These are phyloP conservation scores for Amniculicola lignicola DNA, from an alignment of 495 filamentous ascomycete genomes.

Conservation along the genomic window DNA sequence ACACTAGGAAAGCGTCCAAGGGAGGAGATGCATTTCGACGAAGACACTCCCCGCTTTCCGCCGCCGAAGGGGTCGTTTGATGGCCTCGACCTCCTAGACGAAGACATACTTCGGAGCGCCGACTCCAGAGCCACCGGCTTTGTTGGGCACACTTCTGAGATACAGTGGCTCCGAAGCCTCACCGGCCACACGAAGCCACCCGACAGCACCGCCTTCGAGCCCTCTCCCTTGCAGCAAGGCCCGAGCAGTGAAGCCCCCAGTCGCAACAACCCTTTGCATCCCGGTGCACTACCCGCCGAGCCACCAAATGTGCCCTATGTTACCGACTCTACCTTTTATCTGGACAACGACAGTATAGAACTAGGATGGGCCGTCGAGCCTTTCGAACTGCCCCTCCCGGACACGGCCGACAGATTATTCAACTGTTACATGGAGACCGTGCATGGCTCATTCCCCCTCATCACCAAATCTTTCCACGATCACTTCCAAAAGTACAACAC, in stretches of 20 bases:
- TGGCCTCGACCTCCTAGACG: conserved; percentile 18
- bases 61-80: too few species aligned
- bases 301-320: conserved; percentile 1
- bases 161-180: conserved; percentile 56
- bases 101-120: conserved; percentile 54
- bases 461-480: conserved; percentile 51
- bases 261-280: conserved; percentile 38
- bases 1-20: too few species aligned
- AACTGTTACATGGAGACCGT: conserved; percentile 55
- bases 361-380: conserved; percentile 43
- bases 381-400: conserved; percentile 49
- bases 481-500: conserved; percentile 41
- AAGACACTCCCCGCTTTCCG: too few species aligned
- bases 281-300: conserved; percentile 45
- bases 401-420: conserved; percentile 51
- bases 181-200: conserved; percentile 2
- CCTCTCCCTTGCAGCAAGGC: conserved; percentile 38
- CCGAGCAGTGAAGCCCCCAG: neutral
- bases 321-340: conserved; percentile 19
- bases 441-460: conserved; percentile 58
- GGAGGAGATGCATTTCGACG: too few species aligned
- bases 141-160: conserved; percentile 59
- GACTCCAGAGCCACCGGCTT: conserved; percentile 50
- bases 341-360: conserved; percentile 28
- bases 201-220: neutral